Evolutionary conservation across 257 asterid species (phyloP).

Genomic region (Salvia miltiorrhiza): DNA sequence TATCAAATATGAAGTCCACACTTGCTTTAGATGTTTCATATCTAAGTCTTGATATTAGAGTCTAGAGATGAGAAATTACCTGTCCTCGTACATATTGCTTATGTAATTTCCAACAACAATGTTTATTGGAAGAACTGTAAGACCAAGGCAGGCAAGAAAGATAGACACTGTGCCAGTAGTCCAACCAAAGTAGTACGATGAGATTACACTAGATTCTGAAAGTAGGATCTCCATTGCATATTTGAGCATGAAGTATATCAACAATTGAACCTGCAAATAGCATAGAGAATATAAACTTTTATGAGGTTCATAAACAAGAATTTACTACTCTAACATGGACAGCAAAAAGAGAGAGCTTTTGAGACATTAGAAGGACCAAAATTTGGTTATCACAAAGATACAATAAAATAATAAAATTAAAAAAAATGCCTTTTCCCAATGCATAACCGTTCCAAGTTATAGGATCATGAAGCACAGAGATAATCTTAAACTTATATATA

Average conservation of each 20-base stretch:
- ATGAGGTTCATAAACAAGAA: constrained; percentile 14
- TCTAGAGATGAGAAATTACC: constrained; percentile 42
- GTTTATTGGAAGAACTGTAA: constrained; percentile 91
- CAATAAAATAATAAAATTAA: too few species aligned
- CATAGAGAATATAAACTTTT: background rate
- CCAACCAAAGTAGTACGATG: constrained; percentile 87
- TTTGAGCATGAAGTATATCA: constrained; percentile 97
- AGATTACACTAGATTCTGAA: constrained; percentile 93
- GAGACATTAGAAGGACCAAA: background rate
- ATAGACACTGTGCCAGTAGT: constrained; percentile 82
- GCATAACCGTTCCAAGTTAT: background rate
- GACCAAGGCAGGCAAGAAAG: constrained; percentile 88
- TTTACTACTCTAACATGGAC: background rate
- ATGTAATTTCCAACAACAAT: constrained; percentile 83
- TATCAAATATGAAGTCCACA: too few species aligned
- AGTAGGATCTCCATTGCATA: constrained; percentile 95
- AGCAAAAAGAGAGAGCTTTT: background rate
- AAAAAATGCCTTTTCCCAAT: background rate
- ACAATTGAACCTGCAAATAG: constrained; percentile 79
- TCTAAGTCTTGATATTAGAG: constrained; percentile 9
- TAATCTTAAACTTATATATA: background rate
- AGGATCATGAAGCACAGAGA: background rate
- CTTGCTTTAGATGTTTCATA: too few species aligned
- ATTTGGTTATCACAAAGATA: background rate
- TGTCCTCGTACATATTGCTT: constrained; percentile 95